These are phyloP conservation scores for Platanthera zijinensis DNA, from an alignment of 106 monocot species.

Conservation along the genomic window DNA sequence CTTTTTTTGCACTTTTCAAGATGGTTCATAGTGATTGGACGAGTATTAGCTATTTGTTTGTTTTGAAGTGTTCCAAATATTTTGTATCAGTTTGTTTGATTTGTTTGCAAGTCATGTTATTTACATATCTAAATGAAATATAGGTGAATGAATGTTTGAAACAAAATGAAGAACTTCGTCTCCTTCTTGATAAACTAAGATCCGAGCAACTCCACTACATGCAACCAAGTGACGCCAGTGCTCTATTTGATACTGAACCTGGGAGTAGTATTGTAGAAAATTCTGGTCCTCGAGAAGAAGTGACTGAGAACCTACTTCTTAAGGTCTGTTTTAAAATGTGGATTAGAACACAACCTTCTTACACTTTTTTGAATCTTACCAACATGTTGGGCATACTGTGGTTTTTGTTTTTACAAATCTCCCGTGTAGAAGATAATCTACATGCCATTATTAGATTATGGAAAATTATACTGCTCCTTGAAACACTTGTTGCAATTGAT, in stretches of 20 bases:
- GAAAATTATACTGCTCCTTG: too few species aligned
- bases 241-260: constrained; percentile 17
- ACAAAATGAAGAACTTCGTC: constrained; percentile 84
- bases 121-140: background rate
- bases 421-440: too few species aligned
- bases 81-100: constrained; percentile 1
- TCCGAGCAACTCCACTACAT: constrained; percentile 26
- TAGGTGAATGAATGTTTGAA: constrained; percentile 90
- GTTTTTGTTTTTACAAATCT: too few species aligned
- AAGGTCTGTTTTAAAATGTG: constrained; percentile 38
- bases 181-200: constrained; percentile 60
- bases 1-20: background rate
- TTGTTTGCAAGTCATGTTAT: background rate
- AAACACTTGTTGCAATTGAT: too few species aligned
- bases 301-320: constrained; percentile 35
- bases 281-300: constrained; percentile 13
- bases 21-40: background rate
- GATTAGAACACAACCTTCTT: background rate
- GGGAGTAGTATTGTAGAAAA: constrained; percentile 13
- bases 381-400: background rate
- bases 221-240: constrained; percentile 17
- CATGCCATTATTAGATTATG: too few species aligned
- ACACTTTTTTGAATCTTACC: background rate
- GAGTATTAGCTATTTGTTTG: background rate
- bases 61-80: background rate